Base-by-base conservation (phyloP, 805 yeast genomes). In the Kluyveromyces dobzhanskii region DNA sequence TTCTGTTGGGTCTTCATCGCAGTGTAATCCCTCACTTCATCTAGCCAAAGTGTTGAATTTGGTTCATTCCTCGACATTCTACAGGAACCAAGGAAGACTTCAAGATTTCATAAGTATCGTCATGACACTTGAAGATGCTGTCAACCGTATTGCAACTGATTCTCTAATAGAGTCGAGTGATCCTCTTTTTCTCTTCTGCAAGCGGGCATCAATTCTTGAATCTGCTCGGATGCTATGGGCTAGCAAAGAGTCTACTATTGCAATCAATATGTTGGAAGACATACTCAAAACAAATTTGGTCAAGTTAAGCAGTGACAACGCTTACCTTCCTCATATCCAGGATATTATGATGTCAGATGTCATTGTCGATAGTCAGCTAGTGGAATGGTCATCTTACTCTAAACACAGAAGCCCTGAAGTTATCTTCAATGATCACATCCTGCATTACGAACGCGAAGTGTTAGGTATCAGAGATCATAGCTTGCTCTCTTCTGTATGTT, bases 351-450 rank as follows among this genome's bases (percentile, higher is more conserved):
- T 26, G 6, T 21, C 37, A n/a, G 37, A 34, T 25, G 29, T 24
- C 17, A 18, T 34, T 13, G 19, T 34, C 17, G 37, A 34, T 6
- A 34, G 37, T 12, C 37, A 34, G 5, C 48, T 82, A 29, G 79
- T 79, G 0, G 68, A 73, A 34, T 87, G 96, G 96, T 61, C 76
- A 26, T 70, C 85, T 0, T 73, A 70, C 34, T 81, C 94, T 0
- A 70, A 82, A 27, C 80, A 78, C 44, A 94, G 80, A 42, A 66
- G 78, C 9, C 74, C 86, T 0, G 65, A 71, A 1, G 62, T 61
- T 3, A 76, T 88, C 1, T 69, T 79, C 71, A 57, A 62, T 1
- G 63, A 67, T 4, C 80, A 80, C 50, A 76, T 85, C 13, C 61
- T 66, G 4, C 70, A 51, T 32, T 40, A 59, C 10, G 36, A 54